These are phyloP conservation scores for Syzygium aromaticum DNA, from an alignment of 345 rosid species.

Conservation along the genomic window DNA sequence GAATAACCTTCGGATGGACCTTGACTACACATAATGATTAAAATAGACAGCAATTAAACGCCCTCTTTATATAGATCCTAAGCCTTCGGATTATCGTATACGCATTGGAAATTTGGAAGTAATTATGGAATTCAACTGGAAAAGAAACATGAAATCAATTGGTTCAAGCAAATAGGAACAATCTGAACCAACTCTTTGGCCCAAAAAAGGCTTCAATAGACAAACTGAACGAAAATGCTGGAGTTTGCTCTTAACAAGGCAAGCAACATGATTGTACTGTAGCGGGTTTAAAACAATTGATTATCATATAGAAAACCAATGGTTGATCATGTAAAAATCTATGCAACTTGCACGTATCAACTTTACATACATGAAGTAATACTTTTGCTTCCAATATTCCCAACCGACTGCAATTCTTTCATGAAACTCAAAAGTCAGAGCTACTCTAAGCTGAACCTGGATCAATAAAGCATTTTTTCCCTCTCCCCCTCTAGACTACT, in stretches of 20 bases:
- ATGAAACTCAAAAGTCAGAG: background rate
- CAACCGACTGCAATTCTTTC: background rate
- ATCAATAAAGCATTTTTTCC: background rate
- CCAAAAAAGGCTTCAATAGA: background rate
- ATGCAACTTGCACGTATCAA: background rate
- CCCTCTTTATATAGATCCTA: background rate
- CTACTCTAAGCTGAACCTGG: background rate
- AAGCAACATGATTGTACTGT: background rate
- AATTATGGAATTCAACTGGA: background rate
- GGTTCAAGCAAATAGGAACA: background rate
- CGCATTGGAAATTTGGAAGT: background rate
- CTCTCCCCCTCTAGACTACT: background rate
- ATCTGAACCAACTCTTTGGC: background rate
- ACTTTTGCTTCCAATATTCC: background rate
- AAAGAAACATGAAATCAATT: background rate
- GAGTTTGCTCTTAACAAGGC: background rate
- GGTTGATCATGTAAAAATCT: background rate
- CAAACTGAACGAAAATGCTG: background rate
- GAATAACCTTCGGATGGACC: background rate
- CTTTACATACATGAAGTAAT: background rate
- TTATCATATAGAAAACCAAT: background rate
- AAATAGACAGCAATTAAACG: background rate
- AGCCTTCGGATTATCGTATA: background rate
- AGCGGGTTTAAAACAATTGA: background rate
- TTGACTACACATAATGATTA: background rate